Percentiles rank a stretch among this genome's conserved stretches.
Evolutionary conservation across 2,329 filamentous ascomycete genomes (phyloP).

Genomic region (Phyllachora maydis): DNA sequence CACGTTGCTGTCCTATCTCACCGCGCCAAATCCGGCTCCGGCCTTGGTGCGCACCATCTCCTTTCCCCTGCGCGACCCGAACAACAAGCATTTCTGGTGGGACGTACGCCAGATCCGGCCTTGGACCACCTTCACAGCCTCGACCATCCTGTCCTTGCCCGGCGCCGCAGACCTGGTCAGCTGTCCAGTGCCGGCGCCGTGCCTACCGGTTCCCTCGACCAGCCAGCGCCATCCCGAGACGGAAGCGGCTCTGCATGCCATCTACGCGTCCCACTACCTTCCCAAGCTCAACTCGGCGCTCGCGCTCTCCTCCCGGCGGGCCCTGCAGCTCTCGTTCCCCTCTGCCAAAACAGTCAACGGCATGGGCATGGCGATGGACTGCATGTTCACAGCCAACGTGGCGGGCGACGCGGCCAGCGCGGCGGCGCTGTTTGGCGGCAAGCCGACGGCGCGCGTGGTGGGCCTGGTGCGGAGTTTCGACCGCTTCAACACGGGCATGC

Average conservation of each 20-base stretch:
- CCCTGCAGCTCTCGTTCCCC: slow-evolving; percentile 30
- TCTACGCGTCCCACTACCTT: slow-evolving; percentile 61
- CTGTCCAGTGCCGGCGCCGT: slow-evolving; percentile 39
- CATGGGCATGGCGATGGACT: slow-evolving; percentile 10
- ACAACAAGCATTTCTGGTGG: slow-evolving; percentile 84
- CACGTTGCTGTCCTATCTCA: slow-evolving; percentile 61
- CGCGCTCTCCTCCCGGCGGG: slow-evolving; percentile 48
- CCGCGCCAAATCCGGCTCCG: slow-evolving; percentile 59
- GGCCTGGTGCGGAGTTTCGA: slow-evolving; percentile 81
- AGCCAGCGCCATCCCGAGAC: slow-evolving; percentile 54
- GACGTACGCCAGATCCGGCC: slow-evolving; percentile 72
- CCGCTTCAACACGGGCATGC: slow-evolving; percentile 90
- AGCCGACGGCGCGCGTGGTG: slow-evolving; percentile 22
- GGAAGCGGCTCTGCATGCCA: slow-evolving; percentile 52
- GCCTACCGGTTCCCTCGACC: slow-evolving; percentile 36
- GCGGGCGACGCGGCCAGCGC: slow-evolving; percentile 34
- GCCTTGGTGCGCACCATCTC: slow-evolving; percentile 64
- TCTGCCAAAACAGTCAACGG: slow-evolving; percentile 22
- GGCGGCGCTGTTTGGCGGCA: slow-evolving; percentile 25
- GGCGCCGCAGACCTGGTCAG: slow-evolving; percentile 53
- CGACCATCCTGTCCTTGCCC: slow-evolving; percentile 51
- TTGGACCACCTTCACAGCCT: slow-evolving; percentile 63
- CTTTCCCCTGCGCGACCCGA: slow-evolving; percentile 42
- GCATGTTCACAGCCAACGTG: slow-evolving; percentile 42
- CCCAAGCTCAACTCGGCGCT: slow-evolving; percentile 76